Evolutionary conservation across 2,329 filamentous ascomycete genomes (phyloP), one percentile per base, ranked within the genome.

Genomic region (Lasiodiplodia hormozganensis): DNA sequence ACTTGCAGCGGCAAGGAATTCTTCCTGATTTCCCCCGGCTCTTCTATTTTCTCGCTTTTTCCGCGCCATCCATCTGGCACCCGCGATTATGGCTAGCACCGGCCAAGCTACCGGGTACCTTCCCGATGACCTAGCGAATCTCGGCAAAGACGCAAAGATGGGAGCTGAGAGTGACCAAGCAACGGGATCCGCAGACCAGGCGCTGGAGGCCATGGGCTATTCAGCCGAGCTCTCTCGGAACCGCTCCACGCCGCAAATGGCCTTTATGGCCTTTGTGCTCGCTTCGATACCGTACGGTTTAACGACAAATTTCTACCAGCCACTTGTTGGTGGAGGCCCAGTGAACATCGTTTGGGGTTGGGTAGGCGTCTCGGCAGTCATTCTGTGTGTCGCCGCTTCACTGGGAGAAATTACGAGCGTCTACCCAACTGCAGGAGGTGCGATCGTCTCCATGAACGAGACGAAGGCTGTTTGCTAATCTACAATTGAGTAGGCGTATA

Each of bases 221-320:
- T 88, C 87, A 77, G 84, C 88, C 66, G 89, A 92, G 79, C 79
- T 92, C 69, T 79, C 84, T 58, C 87, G 89, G 69, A 90, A 85
- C 74, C 85, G 89, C 68, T 91, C 89, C 53, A 91, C 89, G 2
- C 83, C 88, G 71, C 89, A 91, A 78, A 89, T 91, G 66, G 88
- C 89, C 73, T 91, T 91, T 84, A 92, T 91, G 89, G 90, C 89
- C 70, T 93, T 92, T 75, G 90, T 92, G 72, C 85, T 93, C 65
- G 90, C 90, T 58, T 90, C 90, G 3, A 91, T 92, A 70, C 90
- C 90, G 10, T 92, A 92, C 78, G 90, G 90, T 74, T 84, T 92
- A 49, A 86, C 89, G 53, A 93, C 90, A 1, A 92, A 89, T 7
- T 78, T 92, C 72, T 85, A 84, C 78, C 92, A 91, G 75, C 90